Evolutionary conservation across 257 asterid species (phyloP).

Genomic region (Rauvolfia tetraphylla): DNA sequence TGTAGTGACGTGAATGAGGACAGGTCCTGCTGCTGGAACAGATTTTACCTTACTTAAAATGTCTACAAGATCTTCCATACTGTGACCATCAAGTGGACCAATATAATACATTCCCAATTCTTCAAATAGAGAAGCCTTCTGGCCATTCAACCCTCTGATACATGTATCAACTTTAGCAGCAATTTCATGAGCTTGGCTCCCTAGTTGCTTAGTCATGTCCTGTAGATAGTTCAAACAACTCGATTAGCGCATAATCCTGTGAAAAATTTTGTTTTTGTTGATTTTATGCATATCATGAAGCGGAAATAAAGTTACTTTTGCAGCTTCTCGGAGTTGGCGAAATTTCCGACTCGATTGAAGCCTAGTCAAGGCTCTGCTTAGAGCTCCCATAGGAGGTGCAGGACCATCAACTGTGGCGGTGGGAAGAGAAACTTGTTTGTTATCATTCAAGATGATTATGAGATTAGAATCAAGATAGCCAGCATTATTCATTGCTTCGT

Average conservation of each 20-base stretch:
- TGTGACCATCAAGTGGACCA: constrained; percentile 68
- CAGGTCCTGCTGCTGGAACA: constrained; percentile 57
- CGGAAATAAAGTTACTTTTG: constrained; percentile 32
- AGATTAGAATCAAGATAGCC: constrained; percentile 68
- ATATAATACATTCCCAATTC: constrained; percentile 65
- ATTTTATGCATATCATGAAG: neutral
- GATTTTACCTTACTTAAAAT: constrained; percentile 51
- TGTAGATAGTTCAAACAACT: neutral
- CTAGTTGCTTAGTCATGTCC: constrained; percentile 49
- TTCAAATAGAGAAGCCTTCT: constrained; percentile 53
- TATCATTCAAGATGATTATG: constrained; percentile 56
- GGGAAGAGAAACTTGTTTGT: constrained; percentile 69
- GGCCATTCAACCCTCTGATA: constrained; percentile 34
- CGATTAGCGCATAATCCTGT: neutral
- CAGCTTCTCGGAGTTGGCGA: constrained; percentile 54
- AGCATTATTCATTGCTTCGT: constrained; percentile 75
- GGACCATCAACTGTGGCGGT: constrained; percentile 78
- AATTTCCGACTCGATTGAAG: constrained; percentile 46
- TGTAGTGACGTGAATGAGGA: constrained; percentile 48
- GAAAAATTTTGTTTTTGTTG: too few species aligned
- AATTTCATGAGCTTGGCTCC: constrained; percentile 41
- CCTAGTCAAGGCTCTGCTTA: constrained; percentile 49
- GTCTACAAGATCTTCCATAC: constrained; percentile 47
- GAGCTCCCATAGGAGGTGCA: constrained; percentile 72
- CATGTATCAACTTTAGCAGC: constrained; percentile 48